These are phyloP conservation scores for Baorangia bicolor DNA, from an alignment of 768 basidiomycete genomes.

Conservation along the genomic window DNA sequence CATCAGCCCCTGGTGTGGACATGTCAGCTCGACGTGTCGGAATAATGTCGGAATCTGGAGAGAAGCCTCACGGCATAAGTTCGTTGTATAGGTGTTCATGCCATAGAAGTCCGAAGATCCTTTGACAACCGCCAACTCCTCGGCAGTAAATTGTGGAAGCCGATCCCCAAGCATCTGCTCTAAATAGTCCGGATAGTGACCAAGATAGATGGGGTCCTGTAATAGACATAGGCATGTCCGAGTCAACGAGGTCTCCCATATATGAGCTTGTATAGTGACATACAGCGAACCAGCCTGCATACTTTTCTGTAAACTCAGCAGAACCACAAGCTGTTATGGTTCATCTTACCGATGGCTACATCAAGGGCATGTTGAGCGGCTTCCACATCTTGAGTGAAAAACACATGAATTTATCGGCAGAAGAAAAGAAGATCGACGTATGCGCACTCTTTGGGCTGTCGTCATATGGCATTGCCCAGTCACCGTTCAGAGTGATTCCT, in stretches of 20 bases:
- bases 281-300: slow-evolving; percentile 58
- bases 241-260: neutral
- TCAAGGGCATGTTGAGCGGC: slow-evolving; percentile 74
- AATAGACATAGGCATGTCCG: neutral
- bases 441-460: slow-evolving; percentile 60
- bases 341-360: slow-evolving; percentile 60
- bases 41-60: neutral
- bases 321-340: slow-evolving; percentile 28
- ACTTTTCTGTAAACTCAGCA: slow-evolving; percentile 17
- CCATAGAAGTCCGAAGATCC: slow-evolving; percentile 72
- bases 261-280: slow-evolving; percentile 13
- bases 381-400: slow-evolving; percentile 48
- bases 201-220: slow-evolving; percentile 70
- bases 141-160: slow-evolving; percentile 56
- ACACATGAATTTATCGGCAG: neutral
- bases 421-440: neutral
- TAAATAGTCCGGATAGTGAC: slow-evolving; percentile 62
- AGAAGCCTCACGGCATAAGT: slow-evolving; percentile 49
- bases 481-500: slow-evolving; percentile 79
- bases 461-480: slow-evolving; percentile 74
- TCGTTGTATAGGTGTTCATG: slow-evolving; percentile 71
- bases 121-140: slow-evolving; percentile 55
- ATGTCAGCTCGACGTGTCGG: neutral
- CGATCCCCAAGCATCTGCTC: slow-evolving; percentile 54
- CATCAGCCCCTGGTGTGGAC: slow-evolving; percentile 47